These are phyloP conservation scores for Anthracocystis walkeri DNA, from an alignment of 1,284 basidiomycete species.

Conservation along the genomic window DNA sequence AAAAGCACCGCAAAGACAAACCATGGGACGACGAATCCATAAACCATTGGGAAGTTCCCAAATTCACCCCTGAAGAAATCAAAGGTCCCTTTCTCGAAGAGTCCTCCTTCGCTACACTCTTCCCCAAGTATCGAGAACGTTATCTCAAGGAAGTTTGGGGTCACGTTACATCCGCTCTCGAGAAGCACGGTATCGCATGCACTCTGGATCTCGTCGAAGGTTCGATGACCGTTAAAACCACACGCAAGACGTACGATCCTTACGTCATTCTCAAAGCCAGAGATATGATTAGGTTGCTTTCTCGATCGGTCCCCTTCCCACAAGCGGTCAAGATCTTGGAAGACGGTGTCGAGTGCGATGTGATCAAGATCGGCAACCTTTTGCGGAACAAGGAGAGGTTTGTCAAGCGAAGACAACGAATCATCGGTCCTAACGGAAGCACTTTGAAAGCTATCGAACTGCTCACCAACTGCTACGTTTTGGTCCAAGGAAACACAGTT, in stretches of 20 bases:
- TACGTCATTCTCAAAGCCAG: slow-evolving; percentile 95
- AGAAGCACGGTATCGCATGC: slow-evolving; percentile 85
- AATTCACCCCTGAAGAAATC: slow-evolving; percentile 80
- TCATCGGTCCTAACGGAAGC: slow-evolving; percentile 95
- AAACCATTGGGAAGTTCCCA: slow-evolving; percentile 95
- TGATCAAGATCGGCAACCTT: slow-evolving; percentile 95
- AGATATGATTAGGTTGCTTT: slow-evolving; percentile 94
- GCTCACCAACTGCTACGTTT: slow-evolving; percentile 93
- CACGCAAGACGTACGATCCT: slow-evolving; percentile 95
- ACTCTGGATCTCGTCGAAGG: slow-evolving; percentile 95
- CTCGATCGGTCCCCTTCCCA: slow-evolving; percentile 83
- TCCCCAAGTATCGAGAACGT: slow-evolving; percentile 98
- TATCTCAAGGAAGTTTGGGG: slow-evolving; percentile 96
- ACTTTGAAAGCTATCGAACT: slow-evolving; percentile 99
- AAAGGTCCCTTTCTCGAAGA: slow-evolving; percentile 86
- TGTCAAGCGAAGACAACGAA: slow-evolving; percentile 93
- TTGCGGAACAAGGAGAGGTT: slow-evolving; percentile 97
- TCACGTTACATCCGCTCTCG: slow-evolving; percentile 87
- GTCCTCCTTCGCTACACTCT: slow-evolving; percentile 95
- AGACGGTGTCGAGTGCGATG: slow-evolving; percentile 91
- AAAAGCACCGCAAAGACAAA: slow-evolving; percentile 68
- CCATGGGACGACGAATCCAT: slow-evolving; percentile 97
- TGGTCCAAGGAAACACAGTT: slow-evolving; percentile 98
- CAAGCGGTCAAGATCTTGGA: slow-evolving; percentile 92
- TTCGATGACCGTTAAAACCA: slow-evolving; percentile 96